Percentiles rank a stretch among this genome's conserved stretches.
These are phyloP conservation scores for Coemansia sp. DNA, from an alignment of 192 early-diverging fungal genomes.

Conservation along the genomic window DNA sequence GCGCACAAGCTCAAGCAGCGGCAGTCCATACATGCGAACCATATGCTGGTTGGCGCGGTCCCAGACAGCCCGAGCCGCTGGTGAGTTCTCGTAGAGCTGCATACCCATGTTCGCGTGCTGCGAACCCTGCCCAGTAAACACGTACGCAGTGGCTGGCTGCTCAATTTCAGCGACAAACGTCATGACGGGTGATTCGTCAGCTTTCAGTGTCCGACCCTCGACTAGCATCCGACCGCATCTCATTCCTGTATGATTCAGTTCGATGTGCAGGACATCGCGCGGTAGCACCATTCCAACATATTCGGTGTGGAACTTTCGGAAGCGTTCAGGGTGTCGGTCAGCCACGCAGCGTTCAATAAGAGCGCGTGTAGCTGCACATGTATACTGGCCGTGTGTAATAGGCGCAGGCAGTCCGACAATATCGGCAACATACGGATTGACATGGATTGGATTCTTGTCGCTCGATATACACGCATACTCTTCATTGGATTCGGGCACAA, in stretches of 20 bases:
- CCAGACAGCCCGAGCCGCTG: constrained; percentile 85
- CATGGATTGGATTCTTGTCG: constrained; percentile 91
- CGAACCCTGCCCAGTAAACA: constrained; percentile 97
- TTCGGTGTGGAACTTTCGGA: constrained; percentile 71
- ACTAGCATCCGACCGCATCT: constrained; percentile 89
- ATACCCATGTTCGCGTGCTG: constrained; percentile 96
- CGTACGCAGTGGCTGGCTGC: constrained; percentile 84
- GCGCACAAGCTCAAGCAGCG: constrained; percentile 87
- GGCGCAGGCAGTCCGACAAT: constrained; percentile 79
- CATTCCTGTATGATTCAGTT: constrained; percentile 90
- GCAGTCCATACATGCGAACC: constrained; percentile 77
- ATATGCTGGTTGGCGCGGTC: constrained; percentile 86
- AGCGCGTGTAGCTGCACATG: constrained; percentile 84
- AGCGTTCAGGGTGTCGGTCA: constrained; percentile 78
- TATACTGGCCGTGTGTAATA: constrained; percentile 97
- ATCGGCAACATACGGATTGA: constrained; percentile 88
- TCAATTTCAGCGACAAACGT: constrained; percentile 84
- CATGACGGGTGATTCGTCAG: constrained; percentile 59
- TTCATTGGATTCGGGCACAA: constrained; percentile 72
- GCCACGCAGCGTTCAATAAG: constrained; percentile 87
- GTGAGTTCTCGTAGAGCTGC: constrained; percentile 80
- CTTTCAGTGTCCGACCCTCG: constrained; percentile 78
- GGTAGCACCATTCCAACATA: constrained; percentile 92
- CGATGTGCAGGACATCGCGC: constrained; percentile 75
- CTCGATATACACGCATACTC: constrained; percentile 78